Percentiles rank a stretch among this genome's conserved stretches.
These are phyloP conservation scores for Stygiomarasmius scandens DNA, from an alignment of 1,284 basidiomycete species.

Conservation along the genomic window DNA sequence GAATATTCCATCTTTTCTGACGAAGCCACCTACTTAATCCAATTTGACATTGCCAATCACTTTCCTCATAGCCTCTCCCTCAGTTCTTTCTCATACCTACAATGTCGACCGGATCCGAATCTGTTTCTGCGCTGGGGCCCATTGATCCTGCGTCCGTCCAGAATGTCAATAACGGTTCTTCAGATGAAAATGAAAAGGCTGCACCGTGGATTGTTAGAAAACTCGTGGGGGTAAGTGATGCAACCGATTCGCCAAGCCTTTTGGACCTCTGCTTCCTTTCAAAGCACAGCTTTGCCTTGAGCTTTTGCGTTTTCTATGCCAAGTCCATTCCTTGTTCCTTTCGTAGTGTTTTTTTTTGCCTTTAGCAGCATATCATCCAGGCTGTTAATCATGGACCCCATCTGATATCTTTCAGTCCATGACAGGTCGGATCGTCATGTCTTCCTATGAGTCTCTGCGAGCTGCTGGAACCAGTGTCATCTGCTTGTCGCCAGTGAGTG, in stretches of 20 bases:
- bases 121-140: slow-evolving; percentile 50
- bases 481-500: slow-evolving; percentile 64
- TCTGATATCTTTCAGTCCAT: slow-evolving; percentile 47
- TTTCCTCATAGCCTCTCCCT: neutral
- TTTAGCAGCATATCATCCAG: too few species aligned
- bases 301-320: too few species aligned
- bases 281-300: too few species aligned
- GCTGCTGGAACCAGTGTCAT: slow-evolving; percentile 62
- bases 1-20: slow-evolving; percentile 5
- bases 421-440: slow-evolving; percentile 67
- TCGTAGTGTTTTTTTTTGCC: too few species aligned
- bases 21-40: neutral
- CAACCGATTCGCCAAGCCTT: slow-evolving; percentile 1
- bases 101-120: neutral
- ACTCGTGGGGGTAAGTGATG: slow-evolving; percentile 56
- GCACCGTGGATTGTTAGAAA: slow-evolving; percentile 68
- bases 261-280: neutral
- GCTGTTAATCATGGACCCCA: neutral
- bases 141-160: slow-evolving; percentile 54
- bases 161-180: slow-evolving; percentile 14
- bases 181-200: slow-evolving; percentile 52
- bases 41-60: neutral
- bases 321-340: too few species aligned
- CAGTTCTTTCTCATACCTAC: neutral
- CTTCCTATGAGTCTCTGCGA: slow-evolving; percentile 62